These are phyloP conservation scores for Mortierella sp. DNA, from an alignment of 371 early-diverging fungal genomes.

Conservation along the genomic window DNA sequence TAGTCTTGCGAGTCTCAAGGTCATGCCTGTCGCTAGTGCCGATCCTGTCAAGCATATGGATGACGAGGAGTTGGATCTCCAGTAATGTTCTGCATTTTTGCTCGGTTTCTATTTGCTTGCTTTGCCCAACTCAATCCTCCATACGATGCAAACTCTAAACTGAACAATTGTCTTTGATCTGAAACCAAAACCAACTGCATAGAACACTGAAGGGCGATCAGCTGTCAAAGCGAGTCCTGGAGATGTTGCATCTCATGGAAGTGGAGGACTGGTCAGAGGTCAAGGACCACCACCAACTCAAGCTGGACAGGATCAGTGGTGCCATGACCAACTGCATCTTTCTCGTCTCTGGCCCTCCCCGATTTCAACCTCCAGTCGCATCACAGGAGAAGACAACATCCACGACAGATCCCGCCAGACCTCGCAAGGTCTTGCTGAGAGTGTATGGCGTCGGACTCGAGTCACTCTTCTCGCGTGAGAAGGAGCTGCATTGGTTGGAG, in stretches of 20 bases:
- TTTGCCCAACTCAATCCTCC: neutral
- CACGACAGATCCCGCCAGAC: conserved; percentile 7
- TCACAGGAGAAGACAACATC: neutral
- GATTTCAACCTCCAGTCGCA: neutral
- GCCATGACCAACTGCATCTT: conserved; percentile 92
- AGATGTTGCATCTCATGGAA: conserved; percentile 42
- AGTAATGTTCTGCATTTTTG: neutral
- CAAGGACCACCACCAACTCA: conserved; percentile 50
- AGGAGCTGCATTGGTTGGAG: conserved; percentile 84
- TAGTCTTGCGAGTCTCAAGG: conserved; percentile 30
- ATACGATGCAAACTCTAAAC: neutral
- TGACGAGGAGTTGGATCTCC: conserved; percentile 14
- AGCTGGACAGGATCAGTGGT: conserved; percentile 78
- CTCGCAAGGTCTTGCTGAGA: conserved; percentile 74
- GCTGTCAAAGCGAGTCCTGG: conserved; percentile 28
- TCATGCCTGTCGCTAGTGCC: conserved; percentile 10
- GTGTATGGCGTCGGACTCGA: conserved; percentile 87
- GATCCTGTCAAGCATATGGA: conserved; percentile 17
- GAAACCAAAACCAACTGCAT: neutral
- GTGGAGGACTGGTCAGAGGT: conserved; percentile 59
- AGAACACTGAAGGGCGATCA: conserved; percentile 35
- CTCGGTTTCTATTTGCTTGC: conserved; percentile 48
- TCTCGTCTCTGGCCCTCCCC: conserved; percentile 68
- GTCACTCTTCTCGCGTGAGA: conserved; percentile 78
- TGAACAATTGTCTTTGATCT: neutral